Conservation (phyloP, 163 green algal species). For the Chloromonas sp. region DNA sequence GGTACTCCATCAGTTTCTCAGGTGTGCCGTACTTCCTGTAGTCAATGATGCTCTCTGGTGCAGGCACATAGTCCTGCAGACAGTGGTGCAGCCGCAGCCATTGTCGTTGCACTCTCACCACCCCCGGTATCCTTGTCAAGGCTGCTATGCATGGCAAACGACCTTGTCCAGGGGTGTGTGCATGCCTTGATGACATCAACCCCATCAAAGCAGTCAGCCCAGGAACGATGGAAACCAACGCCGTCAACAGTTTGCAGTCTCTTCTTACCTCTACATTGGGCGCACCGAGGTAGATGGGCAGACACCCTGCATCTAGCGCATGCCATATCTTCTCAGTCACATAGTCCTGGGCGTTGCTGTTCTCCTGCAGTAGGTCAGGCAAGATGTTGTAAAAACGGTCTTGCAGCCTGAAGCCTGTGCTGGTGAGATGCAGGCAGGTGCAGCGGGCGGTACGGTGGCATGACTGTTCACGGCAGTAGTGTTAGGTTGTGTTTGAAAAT, state of each 20-base stretch:
- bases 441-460: too few species aligned
- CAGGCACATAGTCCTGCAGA: slow-evolving; percentile 3
- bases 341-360: slow-evolving; percentile 29
- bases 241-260: too few species aligned
- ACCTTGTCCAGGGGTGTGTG: too few species aligned
- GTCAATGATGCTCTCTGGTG: not conserved
- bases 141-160: too few species aligned
- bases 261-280: slow-evolving; percentile 16
- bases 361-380: slow-evolving; percentile 7
- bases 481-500: too few species aligned
- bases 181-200: too few species aligned
- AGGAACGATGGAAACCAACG: too few species aligned
- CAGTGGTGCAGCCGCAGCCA: not conserved
- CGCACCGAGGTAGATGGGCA: slow-evolving; percentile 37
- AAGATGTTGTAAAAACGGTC: not conserved
- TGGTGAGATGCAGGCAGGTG: too few species aligned
- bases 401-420: not conserved
- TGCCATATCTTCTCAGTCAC: slow-evolving; percentile 43
- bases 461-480: too few species aligned
- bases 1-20: not conserved
- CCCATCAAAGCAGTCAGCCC: too few species aligned
- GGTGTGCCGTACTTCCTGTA: not conserved
- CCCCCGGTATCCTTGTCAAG: too few species aligned
- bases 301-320: slow-evolving; percentile 25
- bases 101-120: not conserved